Evolutionary conservation across 2,329 filamentous ascomycete genomes (phyloP).

Genomic region (Lithohypha guttulata): DNA sequence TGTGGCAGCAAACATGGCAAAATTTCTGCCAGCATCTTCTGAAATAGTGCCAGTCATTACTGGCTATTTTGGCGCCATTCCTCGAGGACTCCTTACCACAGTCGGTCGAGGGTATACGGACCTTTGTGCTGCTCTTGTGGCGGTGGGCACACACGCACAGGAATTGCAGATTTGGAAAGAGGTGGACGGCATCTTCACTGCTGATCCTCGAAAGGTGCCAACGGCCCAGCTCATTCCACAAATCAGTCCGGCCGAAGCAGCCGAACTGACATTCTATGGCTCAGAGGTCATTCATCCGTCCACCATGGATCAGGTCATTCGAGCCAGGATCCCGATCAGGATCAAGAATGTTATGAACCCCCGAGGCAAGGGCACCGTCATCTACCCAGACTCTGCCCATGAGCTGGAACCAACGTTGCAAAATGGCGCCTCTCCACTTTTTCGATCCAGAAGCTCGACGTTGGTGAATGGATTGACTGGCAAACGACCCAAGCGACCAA

Average conservation of each 20-base stretch:
- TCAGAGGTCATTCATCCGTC: conserved; percentile 97
- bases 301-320: conserved; percentile 87
- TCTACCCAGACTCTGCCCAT: conserved; percentile 60
- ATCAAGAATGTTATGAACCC: conserved; percentile 63
- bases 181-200: conserved; percentile 87
- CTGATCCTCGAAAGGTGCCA: conserved; percentile 78
- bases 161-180: conserved; percentile 99
- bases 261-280: conserved; percentile 87
- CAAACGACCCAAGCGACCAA: conserved; percentile 60
- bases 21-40: conserved; percentile 55
- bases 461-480: conserved; percentile 26
- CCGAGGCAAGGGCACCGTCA: conserved; percentile 50
- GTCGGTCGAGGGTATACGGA: conserved; percentile 95
- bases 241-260: conserved; percentile 89
- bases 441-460: conserved; percentile 37
- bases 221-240: conserved; percentile 79
- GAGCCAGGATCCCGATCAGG: conserved; percentile 54
- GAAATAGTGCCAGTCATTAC: conserved; percentile 68
- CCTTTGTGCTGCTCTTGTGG: conserved; percentile 81
- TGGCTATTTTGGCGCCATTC: conserved; percentile 89
- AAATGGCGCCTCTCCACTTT: conserved; percentile 40
- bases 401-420: conserved; percentile 38
- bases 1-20: conserved; percentile 49
- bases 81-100: conserved; percentile 79
- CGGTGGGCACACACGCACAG: conserved; percentile 73